Evolutionary conservation across 495 filamentous ascomycete genomes (phyloP).

Genomic region (Darksidea phi): DNA sequence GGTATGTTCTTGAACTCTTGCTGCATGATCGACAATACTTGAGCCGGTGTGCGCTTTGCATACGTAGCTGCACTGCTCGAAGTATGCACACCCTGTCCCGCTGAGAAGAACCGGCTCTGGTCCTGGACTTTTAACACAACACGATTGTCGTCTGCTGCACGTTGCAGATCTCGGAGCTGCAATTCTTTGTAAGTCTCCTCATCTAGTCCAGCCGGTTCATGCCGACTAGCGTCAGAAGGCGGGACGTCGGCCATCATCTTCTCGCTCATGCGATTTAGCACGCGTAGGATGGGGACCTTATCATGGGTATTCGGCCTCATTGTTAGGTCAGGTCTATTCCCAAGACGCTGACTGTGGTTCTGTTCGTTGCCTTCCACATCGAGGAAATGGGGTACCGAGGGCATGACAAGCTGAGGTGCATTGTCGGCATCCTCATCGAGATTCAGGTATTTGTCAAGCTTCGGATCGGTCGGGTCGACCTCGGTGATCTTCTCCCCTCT

Average conservation of each 20-base stretch:
- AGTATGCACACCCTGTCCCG: slow-evolving; percentile 47
- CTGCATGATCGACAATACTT: slow-evolving; percentile 64
- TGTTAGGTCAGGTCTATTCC: slow-evolving; percentile 80
- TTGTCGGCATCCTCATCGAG: slow-evolving; percentile 58
- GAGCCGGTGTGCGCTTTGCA: slow-evolving; percentile 48
- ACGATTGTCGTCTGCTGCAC: slow-evolving; percentile 66
- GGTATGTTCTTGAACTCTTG: slow-evolving; percentile 54
- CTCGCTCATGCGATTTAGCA: slow-evolving; percentile 80
- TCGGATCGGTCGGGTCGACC: slow-evolving; percentile 65
- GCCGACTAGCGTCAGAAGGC: slow-evolving; percentile 68
- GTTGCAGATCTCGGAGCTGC: slow-evolving; percentile 77
- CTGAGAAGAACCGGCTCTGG: slow-evolving; percentile 75
- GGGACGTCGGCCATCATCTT: slow-evolving; percentile 86
- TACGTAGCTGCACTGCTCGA: slow-evolving; percentile 33
- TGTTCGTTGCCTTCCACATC: slow-evolving; percentile 92
- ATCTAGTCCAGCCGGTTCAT: slow-evolving; percentile 64
- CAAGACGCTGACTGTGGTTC: slow-evolving; percentile 72
- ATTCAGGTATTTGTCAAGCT: slow-evolving; percentile 82
- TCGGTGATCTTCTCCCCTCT: slow-evolving; percentile 82
- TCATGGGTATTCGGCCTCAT: slow-evolving; percentile 72
- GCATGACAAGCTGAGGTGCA: slow-evolving; percentile 52
- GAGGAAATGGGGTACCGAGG: slow-evolving; percentile 79
- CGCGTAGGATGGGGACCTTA: slow-evolving; percentile 76
- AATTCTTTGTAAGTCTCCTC: slow-evolving; percentile 73
- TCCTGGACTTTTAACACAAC: slow-evolving; percentile 86